Percentiles rank a stretch among this genome's conserved stretches.
These are phyloP conservation scores for Lachnellula willkommii DNA, from an alignment of 2,329 filamentous ascomycete genomes.

Conservation along the genomic window DNA sequence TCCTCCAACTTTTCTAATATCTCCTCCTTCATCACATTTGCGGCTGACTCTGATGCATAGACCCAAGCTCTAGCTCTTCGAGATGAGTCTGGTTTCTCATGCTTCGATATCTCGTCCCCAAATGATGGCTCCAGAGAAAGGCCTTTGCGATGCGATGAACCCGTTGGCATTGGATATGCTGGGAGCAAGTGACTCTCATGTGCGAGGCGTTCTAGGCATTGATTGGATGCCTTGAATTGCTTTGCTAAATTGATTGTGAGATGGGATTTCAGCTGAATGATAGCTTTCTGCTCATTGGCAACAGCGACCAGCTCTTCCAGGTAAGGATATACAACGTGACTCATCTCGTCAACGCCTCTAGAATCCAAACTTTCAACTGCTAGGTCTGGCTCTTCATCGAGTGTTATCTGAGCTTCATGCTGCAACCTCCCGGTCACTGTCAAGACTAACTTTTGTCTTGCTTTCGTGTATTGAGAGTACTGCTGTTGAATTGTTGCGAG, in stretches of 20 bases:
- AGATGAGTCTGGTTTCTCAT: conserved; percentile 38
- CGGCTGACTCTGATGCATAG: conserved; percentile 54
- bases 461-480: conserved; percentile 48
- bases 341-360: conserved; percentile 20
- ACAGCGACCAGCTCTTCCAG: conserved; percentile 48
- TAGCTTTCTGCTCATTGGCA: conserved; percentile 51
- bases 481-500: conserved; percentile 42
- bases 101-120: conserved; percentile 38
- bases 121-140: conserved; percentile 32
- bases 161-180: conserved; percentile 41
- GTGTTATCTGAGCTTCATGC: background rate
- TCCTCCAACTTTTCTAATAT: conserved; percentile 56
- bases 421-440: conserved; percentile 11
- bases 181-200: conserved; percentile 60
- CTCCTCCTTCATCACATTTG: conserved; percentile 51
- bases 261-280: conserved; percentile 55
- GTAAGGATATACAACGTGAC: conserved; percentile 51
- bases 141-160: conserved; percentile 17
- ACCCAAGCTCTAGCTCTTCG: conserved; percentile 52
- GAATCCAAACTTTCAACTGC: conserved; percentile 1
- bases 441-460: conserved; percentile 44
- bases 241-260: conserved; percentile 45
- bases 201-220: conserved; percentile 48
- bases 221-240: conserved; percentile 46
- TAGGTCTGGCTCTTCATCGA: background rate